Percentiles rank a stretch among this genome's conserved stretches.
Evolutionary conservation across 352 stramenopile genomes (phyloP).

Genomic region (Lagenidium giganteum): DNA sequence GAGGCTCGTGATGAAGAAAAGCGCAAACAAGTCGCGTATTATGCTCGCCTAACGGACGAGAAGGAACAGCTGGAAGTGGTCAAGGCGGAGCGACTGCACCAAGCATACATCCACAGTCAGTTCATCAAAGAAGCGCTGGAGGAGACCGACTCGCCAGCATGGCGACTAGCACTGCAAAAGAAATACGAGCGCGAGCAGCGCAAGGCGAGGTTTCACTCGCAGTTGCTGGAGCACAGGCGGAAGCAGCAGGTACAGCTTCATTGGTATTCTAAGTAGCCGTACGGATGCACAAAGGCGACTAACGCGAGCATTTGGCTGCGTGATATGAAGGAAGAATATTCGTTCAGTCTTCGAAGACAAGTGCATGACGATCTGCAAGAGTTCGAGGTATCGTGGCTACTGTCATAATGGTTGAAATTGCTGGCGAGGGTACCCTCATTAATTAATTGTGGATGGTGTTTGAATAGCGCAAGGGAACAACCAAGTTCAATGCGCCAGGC

Average conservation of each 20-base stretch:
- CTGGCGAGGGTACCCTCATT: too few species aligned
- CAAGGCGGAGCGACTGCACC: conserved; percentile 50
- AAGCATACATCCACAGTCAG: conserved; percentile 44
- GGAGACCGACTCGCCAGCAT: conserved; percentile 46
- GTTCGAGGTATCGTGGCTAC: conserved; percentile 30
- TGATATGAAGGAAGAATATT: conserved; percentile 42
- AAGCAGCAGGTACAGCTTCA: too few species aligned
- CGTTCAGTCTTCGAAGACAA: conserved; percentile 37
- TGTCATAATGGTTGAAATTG: neutral
- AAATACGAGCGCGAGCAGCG: conserved; percentile 43
- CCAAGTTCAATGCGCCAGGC: neutral
- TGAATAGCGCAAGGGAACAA: neutral
- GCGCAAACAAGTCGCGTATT: conserved; percentile 18
- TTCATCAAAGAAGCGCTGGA: conserved; percentile 55
- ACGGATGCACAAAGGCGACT: too few species aligned
- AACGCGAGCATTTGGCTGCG: too few species aligned
- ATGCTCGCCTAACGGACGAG: conserved; percentile 18
- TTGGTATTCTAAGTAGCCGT: too few species aligned
- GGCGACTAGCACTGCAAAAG: conserved; percentile 39
- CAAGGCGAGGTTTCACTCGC: conserved; percentile 35
- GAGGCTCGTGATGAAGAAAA: conserved; percentile 22
- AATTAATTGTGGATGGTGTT: too few species aligned
- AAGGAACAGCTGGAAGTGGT: conserved; percentile 32
- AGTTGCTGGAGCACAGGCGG: conserved; percentile 30
- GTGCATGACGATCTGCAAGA: conserved; percentile 34